phyloP scores from a whole-genome alignment of 1,284 basidiomycete genomes.

The Salmacisia buchloeana region DNA sequence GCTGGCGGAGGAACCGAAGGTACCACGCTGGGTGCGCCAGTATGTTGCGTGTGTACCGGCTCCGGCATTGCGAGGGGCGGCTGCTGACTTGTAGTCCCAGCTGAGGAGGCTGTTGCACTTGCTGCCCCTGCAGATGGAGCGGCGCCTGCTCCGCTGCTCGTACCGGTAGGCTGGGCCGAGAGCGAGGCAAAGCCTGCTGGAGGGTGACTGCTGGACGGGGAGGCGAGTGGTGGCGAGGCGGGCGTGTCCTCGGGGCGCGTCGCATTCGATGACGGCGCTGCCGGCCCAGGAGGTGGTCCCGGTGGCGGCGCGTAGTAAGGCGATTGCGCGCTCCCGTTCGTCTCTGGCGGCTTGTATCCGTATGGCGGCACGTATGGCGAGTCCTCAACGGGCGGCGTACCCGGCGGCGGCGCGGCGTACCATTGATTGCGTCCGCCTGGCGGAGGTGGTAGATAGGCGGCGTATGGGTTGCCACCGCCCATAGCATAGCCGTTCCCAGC shows the following conservation, averaged over 20 bases:
- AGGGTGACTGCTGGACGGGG: neutral
- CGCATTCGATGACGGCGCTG: neutral
- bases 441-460: neutral
- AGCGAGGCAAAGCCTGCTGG: no score
- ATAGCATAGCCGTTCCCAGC: no score
- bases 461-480: conserved; percentile 3
- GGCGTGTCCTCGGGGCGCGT: neutral
- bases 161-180: neutral
- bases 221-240: neutral
- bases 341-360: neutral
- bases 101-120: neutral
- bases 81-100: neutral
- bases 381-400: neutral
- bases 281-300: neutral
- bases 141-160: neutral
- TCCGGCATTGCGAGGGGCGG: no score
- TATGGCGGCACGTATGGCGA: conserved; percentile 2
- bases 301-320: neutral
- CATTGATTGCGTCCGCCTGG: conserved; percentile 5
- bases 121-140: neutral
- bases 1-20: conserved; percentile 1
- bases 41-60: neutral
- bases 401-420: neutral
- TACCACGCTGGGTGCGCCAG: neutral
- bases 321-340: neutral